Conservation (phyloP, 768 basidiomycete genomes). For the Russula abietina region DNA sequence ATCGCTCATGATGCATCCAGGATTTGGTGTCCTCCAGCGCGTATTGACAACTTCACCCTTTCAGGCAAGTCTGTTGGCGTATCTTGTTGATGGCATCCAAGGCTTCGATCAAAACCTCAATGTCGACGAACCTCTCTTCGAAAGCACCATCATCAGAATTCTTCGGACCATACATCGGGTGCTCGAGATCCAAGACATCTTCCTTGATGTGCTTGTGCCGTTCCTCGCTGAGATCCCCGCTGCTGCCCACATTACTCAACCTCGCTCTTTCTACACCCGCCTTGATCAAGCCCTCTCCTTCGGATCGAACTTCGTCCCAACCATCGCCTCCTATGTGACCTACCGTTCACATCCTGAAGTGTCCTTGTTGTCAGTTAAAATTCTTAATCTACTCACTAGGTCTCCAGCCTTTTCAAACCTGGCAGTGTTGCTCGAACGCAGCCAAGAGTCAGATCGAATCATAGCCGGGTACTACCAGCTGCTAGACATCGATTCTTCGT, state of each 20-base stretch:
- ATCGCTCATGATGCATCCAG: conserved; percentile 68
- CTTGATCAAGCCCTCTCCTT: conserved; percentile 74
- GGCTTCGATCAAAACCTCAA: conserved; percentile 68
- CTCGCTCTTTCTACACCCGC: conserved; percentile 63
- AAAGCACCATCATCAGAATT: conserved; percentile 69
- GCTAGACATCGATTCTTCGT: conserved; percentile 54
- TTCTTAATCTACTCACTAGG: conserved; percentile 59
- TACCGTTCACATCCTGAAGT: conserved; percentile 69
- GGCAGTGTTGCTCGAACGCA: conserved; percentile 71
- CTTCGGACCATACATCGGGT: conserved; percentile 77
- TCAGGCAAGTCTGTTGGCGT: conserved; percentile 67
- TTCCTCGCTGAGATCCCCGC: conserved; percentile 62
- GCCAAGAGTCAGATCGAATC: conserved; percentile 80
- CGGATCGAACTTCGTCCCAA: conserved; percentile 64
- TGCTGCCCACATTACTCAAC: conserved; percentile 48
- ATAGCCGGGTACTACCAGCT: conserved; percentile 69
- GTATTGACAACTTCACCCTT: conserved; percentile 67
- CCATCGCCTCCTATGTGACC: conserved; percentile 74
- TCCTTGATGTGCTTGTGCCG: conserved; percentile 83
- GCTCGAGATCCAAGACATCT: conserved; percentile 81
- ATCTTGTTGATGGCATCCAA: conserved; percentile 74
- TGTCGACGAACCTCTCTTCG: conserved; percentile 65
- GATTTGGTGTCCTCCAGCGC: conserved; percentile 78
- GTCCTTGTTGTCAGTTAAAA: conserved; percentile 70
- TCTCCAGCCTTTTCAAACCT: conserved; percentile 67